These are phyloP conservation scores for Ophiocordyceps unilateralis DNA, from an alignment of 2,329 filamentous ascomycete species.

Conservation along the genomic window DNA sequence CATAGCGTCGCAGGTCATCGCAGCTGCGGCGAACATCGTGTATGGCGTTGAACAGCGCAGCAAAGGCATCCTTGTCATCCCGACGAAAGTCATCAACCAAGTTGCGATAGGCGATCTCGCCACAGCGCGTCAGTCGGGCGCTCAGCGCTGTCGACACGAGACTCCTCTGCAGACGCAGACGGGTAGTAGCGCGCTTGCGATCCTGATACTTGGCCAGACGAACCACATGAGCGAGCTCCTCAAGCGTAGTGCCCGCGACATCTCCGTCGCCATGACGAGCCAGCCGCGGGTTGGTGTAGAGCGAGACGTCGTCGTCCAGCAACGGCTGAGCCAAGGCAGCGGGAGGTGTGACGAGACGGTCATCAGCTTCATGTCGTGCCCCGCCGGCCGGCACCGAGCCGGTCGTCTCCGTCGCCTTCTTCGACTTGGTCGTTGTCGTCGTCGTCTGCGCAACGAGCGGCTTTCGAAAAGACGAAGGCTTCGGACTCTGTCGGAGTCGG, in stretches of 20 bases:
- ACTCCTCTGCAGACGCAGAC: slow-evolving; percentile 56
- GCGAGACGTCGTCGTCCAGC: slow-evolving; percentile 46
- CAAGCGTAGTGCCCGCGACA: slow-evolving; percentile 49
- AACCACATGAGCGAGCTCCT: slow-evolving; percentile 63
- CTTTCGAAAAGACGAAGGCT: slow-evolving; percentile 25
- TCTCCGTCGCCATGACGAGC: slow-evolving; percentile 44
- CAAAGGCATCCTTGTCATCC: slow-evolving; percentile 65
- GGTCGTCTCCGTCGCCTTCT: no score
- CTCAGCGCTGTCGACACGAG: slow-evolving; percentile 60
- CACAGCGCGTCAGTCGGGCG: slow-evolving; percentile 55
- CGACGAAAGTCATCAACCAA: slow-evolving; percentile 62
- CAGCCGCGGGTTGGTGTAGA: slow-evolving; percentile 45
- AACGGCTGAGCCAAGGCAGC: slow-evolving; percentile 24
- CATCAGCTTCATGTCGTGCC: slow-evolving; percentile 11
- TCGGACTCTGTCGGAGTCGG: slow-evolving; percentile 17
- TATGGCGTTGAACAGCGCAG: slow-evolving; percentile 56
- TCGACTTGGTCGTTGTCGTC: no score
- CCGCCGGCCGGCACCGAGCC: slow-evolving; percentile 13
- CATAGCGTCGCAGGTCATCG: slow-evolving; percentile 53
- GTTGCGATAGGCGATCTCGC: slow-evolving; percentile 57
- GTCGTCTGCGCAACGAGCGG: slow-evolving; percentile 30
- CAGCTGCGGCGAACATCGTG: slow-evolving; percentile 66
- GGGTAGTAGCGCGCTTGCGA: slow-evolving; percentile 57
- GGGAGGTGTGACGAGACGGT: slow-evolving; percentile 12
- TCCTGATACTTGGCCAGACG: slow-evolving; percentile 67